Evolutionary conservation across 2,329 filamentous ascomycete species (phyloP), one percentile per base, ranked within the genome.

Genomic region (Diaporthe helianthi): DNA sequence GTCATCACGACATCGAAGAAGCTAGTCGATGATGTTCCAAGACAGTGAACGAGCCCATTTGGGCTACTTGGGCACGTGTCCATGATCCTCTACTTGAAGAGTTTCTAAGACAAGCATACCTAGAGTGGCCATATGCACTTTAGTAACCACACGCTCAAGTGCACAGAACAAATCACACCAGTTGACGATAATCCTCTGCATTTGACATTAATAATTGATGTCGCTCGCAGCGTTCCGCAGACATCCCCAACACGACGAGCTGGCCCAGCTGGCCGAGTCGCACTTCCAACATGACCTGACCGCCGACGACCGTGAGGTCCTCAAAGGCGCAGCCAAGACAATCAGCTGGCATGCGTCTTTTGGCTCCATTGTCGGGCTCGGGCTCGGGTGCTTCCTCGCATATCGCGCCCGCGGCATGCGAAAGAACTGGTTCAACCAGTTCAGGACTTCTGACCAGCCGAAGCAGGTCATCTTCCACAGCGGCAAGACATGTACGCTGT

Each of bases 401-500:
- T 84, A 85, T 72, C 82, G 88, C 12, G 76, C 92, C 13, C 83
- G 90, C 47, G 79, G 79, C 47, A 83, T 85, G 70, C 84, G 90
- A 54, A 78, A 81, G 38, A 81, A 83, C n/a, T 85, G 90, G 77
- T 91, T 90, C 80, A 83, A 84, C 52, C 85, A 87, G 8, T 88
- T 92, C 79, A 83, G 85, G 24, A 84, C 88, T 0, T 79, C 83
- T 64, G 87, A 91, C 75, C 87, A 86, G 76, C 90, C 90, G 0
- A 86, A 85, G 0, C 83, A 88, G 65, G 84, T 92, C 7, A 79
- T 85, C 17, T 92, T 92, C 76, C 84, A 86, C 0, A 84, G 86
- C 72, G 90, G 90, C 0, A 81, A 88, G 22, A 84, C 84, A 63
- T 84, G 87, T 88, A 76, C 29, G 78, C 72, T 9, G 1, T 60